Conservation (phyloP, 2,329 filamentous ascomycete genomes). For the Apiospora phragmitis region DNA sequence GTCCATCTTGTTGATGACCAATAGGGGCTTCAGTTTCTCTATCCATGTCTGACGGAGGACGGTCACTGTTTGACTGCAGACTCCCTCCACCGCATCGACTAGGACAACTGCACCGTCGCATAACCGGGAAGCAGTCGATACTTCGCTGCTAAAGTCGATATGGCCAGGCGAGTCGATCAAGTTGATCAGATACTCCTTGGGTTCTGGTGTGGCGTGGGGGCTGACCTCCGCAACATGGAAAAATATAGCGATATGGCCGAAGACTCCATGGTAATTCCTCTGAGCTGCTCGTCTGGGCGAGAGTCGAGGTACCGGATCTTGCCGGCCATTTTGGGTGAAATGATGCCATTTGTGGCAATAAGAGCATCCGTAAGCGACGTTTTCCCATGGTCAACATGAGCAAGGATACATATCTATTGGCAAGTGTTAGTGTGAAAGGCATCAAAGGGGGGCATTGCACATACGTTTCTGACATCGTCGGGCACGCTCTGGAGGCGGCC, state of each 20-base stretch:
- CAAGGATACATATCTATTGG: conserved; percentile 86
- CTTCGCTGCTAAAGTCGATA: conserved; percentile 98
- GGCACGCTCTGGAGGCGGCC: conserved; percentile 85
- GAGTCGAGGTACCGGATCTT: conserved; percentile 98
- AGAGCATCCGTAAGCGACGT: conserved; percentile 95
- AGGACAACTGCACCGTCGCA: conserved; percentile 94
- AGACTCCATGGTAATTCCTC: conserved; percentile 99
- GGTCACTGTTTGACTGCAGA: conserved; percentile 97
- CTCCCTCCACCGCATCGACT: conserved; percentile 95
- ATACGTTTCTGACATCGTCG: conserved; percentile 89
- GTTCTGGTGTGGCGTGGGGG: conserved; percentile 66
- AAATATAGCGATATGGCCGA: conserved; percentile 97
- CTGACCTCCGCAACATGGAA: conserved; percentile 77
- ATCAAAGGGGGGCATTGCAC: conserved; percentile 29
- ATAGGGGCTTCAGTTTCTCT: conserved; percentile 89
- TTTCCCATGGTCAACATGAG: conserved; percentile 97
- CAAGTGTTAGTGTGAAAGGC: conserved; percentile 18
- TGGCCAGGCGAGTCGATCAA: conserved; percentile 97
- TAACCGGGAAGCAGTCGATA: conserved; percentile 89
- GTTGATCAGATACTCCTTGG: conserved; percentile 94
- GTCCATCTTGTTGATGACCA: conserved; percentile 99
- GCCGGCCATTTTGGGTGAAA: conserved; percentile 93
- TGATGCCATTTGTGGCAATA: conserved; percentile 98
- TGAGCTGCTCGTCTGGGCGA: conserved; percentile 88
- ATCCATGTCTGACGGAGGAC: conserved; percentile 93